phyloP scores from a whole-genome alignment of 768 basidiomycete genomes.

The Tricholoma saponaceum region DNA sequence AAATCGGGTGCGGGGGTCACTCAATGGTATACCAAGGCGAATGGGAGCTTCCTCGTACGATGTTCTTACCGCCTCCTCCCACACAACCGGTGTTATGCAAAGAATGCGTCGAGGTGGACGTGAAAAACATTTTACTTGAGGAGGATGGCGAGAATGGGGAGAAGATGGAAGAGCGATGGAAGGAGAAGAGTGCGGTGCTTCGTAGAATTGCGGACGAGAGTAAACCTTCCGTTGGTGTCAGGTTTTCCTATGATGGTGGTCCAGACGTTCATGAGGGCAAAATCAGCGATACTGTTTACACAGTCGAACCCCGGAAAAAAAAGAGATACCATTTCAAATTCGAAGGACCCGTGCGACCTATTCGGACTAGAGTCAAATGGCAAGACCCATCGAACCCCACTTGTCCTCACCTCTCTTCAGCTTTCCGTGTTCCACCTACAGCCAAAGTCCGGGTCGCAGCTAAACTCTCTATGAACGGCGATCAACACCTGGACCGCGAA shows the following conservation, averaged over 20 bases:
- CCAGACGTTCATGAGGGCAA: neutral
- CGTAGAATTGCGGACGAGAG: no score
- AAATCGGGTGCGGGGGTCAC: neutral
- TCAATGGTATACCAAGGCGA: neutral
- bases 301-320: neutral
- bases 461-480: neutral
- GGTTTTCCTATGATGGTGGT: neutral
- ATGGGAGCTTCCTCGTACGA: neutral
- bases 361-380: slow-evolving; percentile 22
- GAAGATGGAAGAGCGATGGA: slow-evolving; percentile 3
- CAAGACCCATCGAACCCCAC: neutral
- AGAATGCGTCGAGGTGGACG: neutral
- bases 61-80: neutral
- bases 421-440: neutral
- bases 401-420: neutral
- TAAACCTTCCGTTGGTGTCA: neutral
- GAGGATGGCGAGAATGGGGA: slow-evolving; percentile 16
- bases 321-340: slow-evolving; percentile 5
- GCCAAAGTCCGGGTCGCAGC: neutral
- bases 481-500: neutral
- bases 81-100: neutral
- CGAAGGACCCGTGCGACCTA: slow-evolving; percentile 21
- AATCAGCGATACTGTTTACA: neutral
- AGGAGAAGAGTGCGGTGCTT: slow-evolving; percentile 3
- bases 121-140: slow-evolving; percentile 9